Base-by-base conservation (phyloP, 768 basidiomycete species). In the Tylopilus sp. region DNA sequence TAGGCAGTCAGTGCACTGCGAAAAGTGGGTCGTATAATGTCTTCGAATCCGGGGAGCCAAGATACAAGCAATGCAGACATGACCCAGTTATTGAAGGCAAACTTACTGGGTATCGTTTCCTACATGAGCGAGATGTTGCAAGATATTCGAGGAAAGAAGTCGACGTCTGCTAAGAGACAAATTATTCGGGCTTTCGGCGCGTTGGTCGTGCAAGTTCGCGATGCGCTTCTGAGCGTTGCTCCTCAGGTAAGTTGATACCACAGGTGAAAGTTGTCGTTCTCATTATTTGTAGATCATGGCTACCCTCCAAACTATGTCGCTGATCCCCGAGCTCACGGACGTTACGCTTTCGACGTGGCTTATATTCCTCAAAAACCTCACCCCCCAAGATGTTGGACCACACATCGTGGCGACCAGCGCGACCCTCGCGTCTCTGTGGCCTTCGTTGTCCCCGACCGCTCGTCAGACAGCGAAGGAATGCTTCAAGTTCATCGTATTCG, bases 321-420 rank as follows among this genome's bases (percentile, higher is more conserved):
- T 75, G 30, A 77, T 91, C 12, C 79, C 80, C 0, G 87, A 87
- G 54, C 76, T 99, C 8, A 81, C 89, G 0, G 82, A 88, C 53
- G 85, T 84, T 8, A 89, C 92, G 0, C 74, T 99, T 3, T 74
- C 81, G 29, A 88, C 84, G 34, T 98, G 94, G 93, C 69, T 80
- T 50, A 76, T 72, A 24, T 97, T 98, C 70, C 71, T 96, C 55
- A 78, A 74, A 16, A 84, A 84, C 3, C 70, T 96, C 19, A 74
- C 77, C 4, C 77, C 82, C 19, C 69, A 67, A 42, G 94, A 98
- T 56, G 75, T 94, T 38, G 86, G 91, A 3, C 84, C 90, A 3
- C 86, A 93, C 63, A 79, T 95, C 44, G 92, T 93, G 4, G 82
- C 89, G 5, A 96, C 92, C 0, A 90, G 86, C 36, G 94, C 96